Evolutionary conservation across 345 rosid genomes (phyloP).

Genomic region (Sonneratia caseolaris): DNA sequence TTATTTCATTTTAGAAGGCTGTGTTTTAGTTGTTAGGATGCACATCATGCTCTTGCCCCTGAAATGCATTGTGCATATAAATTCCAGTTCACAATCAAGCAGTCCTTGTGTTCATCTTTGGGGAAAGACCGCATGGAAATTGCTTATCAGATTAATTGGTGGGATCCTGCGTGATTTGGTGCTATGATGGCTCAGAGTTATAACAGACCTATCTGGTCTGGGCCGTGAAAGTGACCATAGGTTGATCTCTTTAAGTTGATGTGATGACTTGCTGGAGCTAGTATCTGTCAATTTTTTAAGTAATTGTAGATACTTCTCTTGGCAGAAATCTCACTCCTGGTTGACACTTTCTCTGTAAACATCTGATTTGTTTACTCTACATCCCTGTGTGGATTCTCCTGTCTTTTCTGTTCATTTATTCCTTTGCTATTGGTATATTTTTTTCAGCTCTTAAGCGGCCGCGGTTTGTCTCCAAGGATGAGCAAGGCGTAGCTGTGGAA

Average conservation of each 20-base stretch:
- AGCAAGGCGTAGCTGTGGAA: not conserved
- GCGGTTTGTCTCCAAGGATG: not conserved
- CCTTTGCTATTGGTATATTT: not conserved
- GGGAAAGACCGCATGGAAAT: not conserved
- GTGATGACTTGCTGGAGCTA: not conserved
- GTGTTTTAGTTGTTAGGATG: not conserved
- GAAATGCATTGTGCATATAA: not conserved
- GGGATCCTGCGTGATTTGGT: not conserved
- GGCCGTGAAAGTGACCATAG: too few relatives aligned
- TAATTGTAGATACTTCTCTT: not conserved
- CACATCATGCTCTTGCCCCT: not conserved
- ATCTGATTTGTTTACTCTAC: not conserved
- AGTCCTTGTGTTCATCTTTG: not conserved
- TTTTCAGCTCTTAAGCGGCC: constrained; percentile 2
- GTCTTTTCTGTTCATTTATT: not conserved
- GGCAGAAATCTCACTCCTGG: not conserved
- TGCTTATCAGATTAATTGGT: not conserved
- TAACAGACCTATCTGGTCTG: too few relatives aligned
- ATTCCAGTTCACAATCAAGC: not conserved
- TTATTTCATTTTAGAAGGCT: not conserved
- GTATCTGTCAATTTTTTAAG: not conserved
- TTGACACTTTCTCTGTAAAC: not conserved
- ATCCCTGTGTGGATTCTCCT: not conserved
- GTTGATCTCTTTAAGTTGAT: not conserved
- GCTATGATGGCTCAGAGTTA: not conserved